Evolutionary conservation across 2,329 filamentous ascomycete species (phyloP).

Genomic region (Fusarium staphyleae): DNA sequence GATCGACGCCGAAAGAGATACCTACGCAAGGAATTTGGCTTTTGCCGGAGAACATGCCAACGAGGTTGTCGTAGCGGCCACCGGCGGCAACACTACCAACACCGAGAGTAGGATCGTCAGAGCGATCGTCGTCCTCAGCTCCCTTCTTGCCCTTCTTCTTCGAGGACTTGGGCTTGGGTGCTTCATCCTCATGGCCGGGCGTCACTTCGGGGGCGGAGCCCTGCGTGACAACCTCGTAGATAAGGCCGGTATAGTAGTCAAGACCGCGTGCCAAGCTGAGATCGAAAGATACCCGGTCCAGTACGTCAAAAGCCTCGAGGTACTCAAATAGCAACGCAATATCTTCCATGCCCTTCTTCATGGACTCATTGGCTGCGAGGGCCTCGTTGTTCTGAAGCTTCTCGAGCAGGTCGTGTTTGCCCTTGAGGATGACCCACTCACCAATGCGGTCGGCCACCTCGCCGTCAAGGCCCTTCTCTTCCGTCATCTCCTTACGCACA

Average conservation of each 20-base stretch:
- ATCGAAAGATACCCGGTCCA: conserved; percentile 84
- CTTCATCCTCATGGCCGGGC: conserved; percentile 46
- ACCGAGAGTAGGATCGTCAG: conserved; percentile 79
- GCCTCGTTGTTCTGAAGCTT: conserved; percentile 71
- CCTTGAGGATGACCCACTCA: conserved; percentile 80
- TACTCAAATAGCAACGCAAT: conserved; percentile 84
- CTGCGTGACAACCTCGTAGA: conserved; percentile 88
- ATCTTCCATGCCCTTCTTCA: conserved; percentile 81
- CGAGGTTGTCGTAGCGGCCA: conserved; percentile 90
- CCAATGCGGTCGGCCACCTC: conserved; percentile 88
- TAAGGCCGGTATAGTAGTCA: conserved; percentile 92
- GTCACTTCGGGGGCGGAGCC: conserved; percentile 67
- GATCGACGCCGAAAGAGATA: conserved; percentile 93
- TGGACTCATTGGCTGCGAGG: conserved; percentile 73
- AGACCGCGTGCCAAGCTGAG: conserved; percentile 87
- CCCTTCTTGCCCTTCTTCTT: conserved; percentile 60
- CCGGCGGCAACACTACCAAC: conserved; percentile 90
- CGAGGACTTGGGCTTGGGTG: conserved; percentile 52
- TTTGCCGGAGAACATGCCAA: conserved; percentile 91
- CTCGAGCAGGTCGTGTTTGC: conserved; percentile 75
- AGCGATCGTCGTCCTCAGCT: conserved; percentile 68
- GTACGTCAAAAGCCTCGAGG: conserved; percentile 76
- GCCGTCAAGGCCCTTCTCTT: conserved; percentile 82
- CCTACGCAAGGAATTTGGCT: conserved; percentile 70
- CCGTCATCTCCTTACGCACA: conserved; percentile 90